Percentiles rank a stretch among this genome's conserved stretches.
phyloP scores from a whole-genome alignment of 345 rosid species.

The Adansonia digitata region DNA sequence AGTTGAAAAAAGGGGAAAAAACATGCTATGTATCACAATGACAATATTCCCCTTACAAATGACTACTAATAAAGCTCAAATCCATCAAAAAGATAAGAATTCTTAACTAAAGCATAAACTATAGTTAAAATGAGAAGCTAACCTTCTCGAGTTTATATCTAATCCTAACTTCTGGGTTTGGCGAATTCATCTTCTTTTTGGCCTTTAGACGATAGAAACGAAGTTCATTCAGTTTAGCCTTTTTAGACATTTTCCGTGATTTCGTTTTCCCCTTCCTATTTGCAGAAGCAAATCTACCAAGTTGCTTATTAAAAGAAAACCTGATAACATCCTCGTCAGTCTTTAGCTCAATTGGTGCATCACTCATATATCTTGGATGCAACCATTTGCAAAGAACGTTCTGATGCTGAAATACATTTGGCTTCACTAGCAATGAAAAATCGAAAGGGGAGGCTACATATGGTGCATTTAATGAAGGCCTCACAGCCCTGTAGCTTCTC shows the following conservation, averaged over 20 bases:
- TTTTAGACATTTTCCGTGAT: conserved; percentile 56
- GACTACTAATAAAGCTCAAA: background rate
- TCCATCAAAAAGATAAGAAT: background rate
- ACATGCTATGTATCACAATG: background rate
- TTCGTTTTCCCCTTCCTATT: conserved; percentile 35
- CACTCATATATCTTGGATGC: conserved; percentile 38
- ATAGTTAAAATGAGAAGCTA: conserved; percentile 9
- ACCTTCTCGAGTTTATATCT: conserved; percentile 91
- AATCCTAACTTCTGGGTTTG: conserved; percentile 91
- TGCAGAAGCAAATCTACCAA: conserved; percentile 19
- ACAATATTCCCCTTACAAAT: background rate
- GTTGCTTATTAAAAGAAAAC: conserved; percentile 48
- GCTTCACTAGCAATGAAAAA: background rate
- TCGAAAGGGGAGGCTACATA: conserved; percentile 12
- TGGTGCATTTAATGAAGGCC: conserved; percentile 16
- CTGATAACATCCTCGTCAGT: conserved; percentile 56
- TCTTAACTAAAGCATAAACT: background rate
- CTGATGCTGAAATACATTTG: conserved; percentile 10
- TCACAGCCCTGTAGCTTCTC: conserved; percentile 19
- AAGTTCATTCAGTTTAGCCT: conserved; percentile 72
- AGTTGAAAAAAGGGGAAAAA: background rate
- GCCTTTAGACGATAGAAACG: conserved; percentile 79
- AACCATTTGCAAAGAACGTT: conserved; percentile 19
- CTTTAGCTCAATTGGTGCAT: conserved; percentile 47
- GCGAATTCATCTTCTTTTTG: conserved; percentile 91